A percentile compares a stretch with the other conserved stretches of the same genome.
Evolutionary conservation across 2,329 filamentous ascomycete species (phyloP).

Genomic region (Calonectria hongkongensis): DNA sequence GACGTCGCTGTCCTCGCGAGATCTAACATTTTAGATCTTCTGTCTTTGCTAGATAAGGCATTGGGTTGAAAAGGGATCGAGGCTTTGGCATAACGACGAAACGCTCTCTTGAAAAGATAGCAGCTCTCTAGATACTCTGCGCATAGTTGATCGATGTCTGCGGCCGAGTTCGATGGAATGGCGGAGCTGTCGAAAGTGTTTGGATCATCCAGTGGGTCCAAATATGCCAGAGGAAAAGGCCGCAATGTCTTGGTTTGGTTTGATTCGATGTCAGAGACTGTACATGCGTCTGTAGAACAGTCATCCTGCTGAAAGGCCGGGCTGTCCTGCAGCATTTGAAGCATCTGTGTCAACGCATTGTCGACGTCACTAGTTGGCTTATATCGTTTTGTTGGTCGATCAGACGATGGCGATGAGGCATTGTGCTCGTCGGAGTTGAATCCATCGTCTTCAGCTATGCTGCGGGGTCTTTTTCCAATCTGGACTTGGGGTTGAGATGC

Average conservation of each 20-base stretch:
- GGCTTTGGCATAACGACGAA: conserved; percentile 4
- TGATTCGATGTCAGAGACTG: neutral
- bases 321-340: neutral
- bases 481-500: too few species aligned
- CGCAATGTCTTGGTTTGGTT: too few species aligned
- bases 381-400: neutral
- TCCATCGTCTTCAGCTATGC: neutral
- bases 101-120: conserved; percentile 15
- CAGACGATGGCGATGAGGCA: neutral
- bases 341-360: neutral
- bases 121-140: conserved; percentile 26
- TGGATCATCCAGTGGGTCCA: neutral
- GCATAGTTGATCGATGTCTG: conserved; percentile 5
- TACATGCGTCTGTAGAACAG: neutral
- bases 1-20: conserved; percentile 26
- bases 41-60: neutral
- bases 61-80: neutral
- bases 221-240: neutral
- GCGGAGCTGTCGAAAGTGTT: neutral
- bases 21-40: conserved; percentile 20
- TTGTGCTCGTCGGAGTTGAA: too few species aligned
- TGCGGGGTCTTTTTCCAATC: neutral
- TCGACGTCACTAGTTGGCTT: neutral
- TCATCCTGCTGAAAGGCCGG: neutral
- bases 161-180: neutral